Conservation (phyloP, 208 protist genomes). For the Leishmania major region DNA sequence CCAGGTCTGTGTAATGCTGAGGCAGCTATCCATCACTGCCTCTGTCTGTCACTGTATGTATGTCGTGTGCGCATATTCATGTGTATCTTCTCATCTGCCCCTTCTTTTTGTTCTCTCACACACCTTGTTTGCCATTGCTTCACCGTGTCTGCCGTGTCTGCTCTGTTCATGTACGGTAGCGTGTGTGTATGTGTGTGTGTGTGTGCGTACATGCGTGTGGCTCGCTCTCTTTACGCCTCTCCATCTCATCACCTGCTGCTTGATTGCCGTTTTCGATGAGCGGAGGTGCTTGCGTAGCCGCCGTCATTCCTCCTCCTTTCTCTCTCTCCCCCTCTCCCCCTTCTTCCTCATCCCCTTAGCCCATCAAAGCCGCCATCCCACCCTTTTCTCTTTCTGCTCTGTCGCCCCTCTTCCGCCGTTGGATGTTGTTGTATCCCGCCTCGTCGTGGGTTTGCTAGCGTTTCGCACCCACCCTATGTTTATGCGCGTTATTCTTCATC, state of each 20-base stretch:
- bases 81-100: neutral
- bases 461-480: neutral
- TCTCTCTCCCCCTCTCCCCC: neutral
- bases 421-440: neutral
- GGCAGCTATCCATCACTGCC: neutral
- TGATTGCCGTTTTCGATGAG: neutral
- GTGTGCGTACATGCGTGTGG: neutral
- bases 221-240: neutral
- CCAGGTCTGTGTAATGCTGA: neutral
- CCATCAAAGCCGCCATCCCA: neutral
- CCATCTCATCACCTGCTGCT: too few relatives aligned
- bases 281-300: neutral
- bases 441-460: neutral
- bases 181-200: neutral
- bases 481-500: neutral
- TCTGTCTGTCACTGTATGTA: neutral
- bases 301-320: neutral
- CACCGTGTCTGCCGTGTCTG: neutral
- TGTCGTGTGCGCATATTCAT: neutral
- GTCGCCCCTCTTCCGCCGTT: neutral
- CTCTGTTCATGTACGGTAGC: neutral
- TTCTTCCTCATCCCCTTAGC: neutral
- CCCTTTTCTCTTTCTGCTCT: neutral
- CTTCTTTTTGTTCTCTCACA: neutral
- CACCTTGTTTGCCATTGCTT: neutral